Evolutionary conservation across 352 stramenopile species (phyloP), one percentile per base, ranked within the genome.

Genomic region (Globisporangium canariense): DNA sequence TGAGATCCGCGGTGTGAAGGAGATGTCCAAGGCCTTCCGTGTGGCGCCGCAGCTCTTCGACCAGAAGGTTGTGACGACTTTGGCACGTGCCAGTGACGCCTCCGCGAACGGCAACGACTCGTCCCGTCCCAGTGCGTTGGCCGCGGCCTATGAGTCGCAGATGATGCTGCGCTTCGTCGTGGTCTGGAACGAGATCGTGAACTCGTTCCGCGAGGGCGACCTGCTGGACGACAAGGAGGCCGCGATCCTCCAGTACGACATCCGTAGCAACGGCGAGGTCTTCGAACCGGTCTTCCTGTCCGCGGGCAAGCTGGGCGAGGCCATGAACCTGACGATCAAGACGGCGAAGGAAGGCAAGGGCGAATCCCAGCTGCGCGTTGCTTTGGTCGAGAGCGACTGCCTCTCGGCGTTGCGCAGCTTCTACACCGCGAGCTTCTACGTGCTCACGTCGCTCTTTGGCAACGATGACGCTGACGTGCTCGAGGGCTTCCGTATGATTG

Each of bases 281-380:
- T 94, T 93, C 50, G 87, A 95, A 61, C 87, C 87, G 0, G 85
- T 95, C 4, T 95, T 95, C 62, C 62, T 95, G 25, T 94, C 87
- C 18, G 87, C 87, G 36, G 87, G 87, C 20, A 95, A 94, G 65
- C 65, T 95, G n/a, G 80, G 73, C 4, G 85, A 95, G 62, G 87
- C 85, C 0, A 81, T 95, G 68, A 68, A 78, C 16, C 60, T 92
- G 34, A 75, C 77, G 1, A 81, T 91, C 8, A 90, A 90, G 64
- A 82, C 74, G 7, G 76, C 74, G 0, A 95, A 94, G 68, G 80
- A 91, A 56, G 83, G 83, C 61, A 91, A 91, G 69, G 79, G 81
- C 45, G 87, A 95, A 61, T 90, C 79, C 1, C 84, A 94, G 62
- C 65, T 94, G 5, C 84, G 81, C 54, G 85, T 94, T 4, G 77